phyloP scores from a whole-genome alignment of 225 moss, liverwort and hornwort species.

The Polytrichum commune region DNA sequence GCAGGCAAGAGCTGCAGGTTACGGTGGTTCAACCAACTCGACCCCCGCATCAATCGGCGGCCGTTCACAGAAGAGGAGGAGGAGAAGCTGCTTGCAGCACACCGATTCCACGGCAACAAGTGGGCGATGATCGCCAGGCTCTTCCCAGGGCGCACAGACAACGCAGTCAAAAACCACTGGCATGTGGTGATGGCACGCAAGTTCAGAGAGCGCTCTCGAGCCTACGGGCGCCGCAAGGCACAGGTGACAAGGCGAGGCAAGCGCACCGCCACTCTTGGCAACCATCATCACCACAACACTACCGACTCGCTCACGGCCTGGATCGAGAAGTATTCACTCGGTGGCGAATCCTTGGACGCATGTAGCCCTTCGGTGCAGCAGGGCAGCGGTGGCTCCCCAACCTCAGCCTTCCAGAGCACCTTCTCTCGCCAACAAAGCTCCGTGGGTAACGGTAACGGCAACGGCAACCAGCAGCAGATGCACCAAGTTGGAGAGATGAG shows the following conservation, averaged over 20 bases:
- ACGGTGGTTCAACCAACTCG: conserved; percentile 70
- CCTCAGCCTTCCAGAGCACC: conserved; percentile 21
- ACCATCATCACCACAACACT: conserved; percentile 29
- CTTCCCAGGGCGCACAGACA: conserved; percentile 65
- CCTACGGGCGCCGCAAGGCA: conserved; percentile 53
- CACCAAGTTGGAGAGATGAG: conserved; percentile 17
- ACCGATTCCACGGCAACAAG: conserved; percentile 65
- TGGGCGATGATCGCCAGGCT: conserved; percentile 72
- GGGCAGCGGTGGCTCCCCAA: conserved; percentile 19
- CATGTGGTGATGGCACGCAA: conserved; percentile 65
- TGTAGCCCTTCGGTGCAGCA: conserved; percentile 29
- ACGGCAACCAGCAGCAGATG: background rate
- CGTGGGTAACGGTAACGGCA: conserved; percentile 7
- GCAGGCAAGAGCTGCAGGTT: conserved; percentile 71
- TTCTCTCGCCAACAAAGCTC: conserved; percentile 26
- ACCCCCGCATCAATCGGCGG: conserved; percentile 58
- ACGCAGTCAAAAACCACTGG: conserved; percentile 68
- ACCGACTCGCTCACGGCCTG: conserved; percentile 58
- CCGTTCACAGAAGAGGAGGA: conserved; percentile 67
- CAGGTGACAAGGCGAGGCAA: conserved; percentile 43
- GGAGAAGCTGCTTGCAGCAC: conserved; percentile 54
- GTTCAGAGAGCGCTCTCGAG: conserved; percentile 52
- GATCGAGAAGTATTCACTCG: conserved; percentile 57
- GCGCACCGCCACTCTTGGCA: conserved; percentile 28
- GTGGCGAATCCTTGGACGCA: conserved; percentile 1